Evolutionary conservation across 768 basidiomycete genomes (phyloP).

Genomic region (Paxillus involutus): DNA sequence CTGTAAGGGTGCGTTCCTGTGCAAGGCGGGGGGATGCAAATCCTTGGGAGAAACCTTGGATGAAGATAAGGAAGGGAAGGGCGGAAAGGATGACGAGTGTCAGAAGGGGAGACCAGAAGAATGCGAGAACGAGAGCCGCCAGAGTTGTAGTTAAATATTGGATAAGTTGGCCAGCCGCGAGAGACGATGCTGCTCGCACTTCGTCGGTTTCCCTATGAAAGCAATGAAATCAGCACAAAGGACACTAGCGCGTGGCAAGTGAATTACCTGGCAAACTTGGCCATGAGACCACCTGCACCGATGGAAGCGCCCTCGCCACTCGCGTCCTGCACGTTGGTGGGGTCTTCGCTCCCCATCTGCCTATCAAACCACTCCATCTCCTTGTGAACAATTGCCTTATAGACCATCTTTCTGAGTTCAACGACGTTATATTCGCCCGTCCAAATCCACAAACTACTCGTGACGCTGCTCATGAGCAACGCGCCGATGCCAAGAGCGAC

Average conservation of each 20-base stretch:
- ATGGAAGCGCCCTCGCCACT: conserved; percentile 48
- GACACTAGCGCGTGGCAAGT: not conserved
- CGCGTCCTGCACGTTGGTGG: conserved; percentile 34
- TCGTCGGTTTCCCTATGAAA: conserved; percentile 86
- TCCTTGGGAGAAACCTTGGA: conserved; percentile 74
- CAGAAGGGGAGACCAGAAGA: conserved; percentile 76
- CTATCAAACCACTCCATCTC: conserved; percentile 92
- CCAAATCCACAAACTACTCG: conserved; percentile 82
- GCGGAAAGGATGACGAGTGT: conserved; percentile 91
- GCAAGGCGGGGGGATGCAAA: conserved; percentile 67
- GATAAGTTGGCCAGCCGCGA: conserved; percentile 73
- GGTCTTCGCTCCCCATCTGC: conserved; percentile 62
- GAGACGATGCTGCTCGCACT: conserved; percentile 80
- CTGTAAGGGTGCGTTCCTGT: conserved; percentile 63
- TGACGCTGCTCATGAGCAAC: conserved; percentile 70
- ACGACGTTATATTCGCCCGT: conserved; percentile 80
- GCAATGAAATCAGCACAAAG: conserved; percentile 9
- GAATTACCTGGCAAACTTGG: conserved; percentile 79
- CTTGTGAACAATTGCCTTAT: conserved; percentile 60
- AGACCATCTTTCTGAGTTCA: conserved; percentile 67
- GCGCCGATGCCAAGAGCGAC: conserved; percentile 64
- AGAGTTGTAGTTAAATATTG: conserved; percentile 81
- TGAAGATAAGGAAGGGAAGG: conserved; percentile 76
- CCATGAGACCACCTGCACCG: conserved; percentile 91
- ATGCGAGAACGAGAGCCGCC: conserved; percentile 79